These are phyloP conservation scores for Ogataea wickerhamii DNA, from an alignment of 805 yeast species.

Conservation along the genomic window DNA sequence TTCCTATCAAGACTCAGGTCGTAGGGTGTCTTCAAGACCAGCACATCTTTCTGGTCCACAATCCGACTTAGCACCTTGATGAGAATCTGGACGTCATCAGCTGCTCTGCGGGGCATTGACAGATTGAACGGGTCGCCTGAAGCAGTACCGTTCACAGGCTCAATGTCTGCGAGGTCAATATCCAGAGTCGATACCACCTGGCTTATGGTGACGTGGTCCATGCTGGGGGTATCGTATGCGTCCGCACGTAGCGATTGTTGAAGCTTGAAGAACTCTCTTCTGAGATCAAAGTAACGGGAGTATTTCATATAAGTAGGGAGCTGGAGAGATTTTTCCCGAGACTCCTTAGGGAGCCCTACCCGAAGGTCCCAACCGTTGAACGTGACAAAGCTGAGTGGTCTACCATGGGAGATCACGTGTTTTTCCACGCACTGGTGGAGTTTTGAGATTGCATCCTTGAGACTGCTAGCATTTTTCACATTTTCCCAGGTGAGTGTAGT, in stretches of 20 bases:
- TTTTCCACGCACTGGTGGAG: slow-evolving; percentile 51
- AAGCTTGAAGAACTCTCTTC: slow-evolving; percentile 71
- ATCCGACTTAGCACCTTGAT: slow-evolving; percentile 44
- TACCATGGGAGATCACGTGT: slow-evolving; percentile 36
- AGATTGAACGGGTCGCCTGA: slow-evolving; percentile 17
- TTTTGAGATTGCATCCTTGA: slow-evolving; percentile 58
- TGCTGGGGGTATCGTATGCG: slow-evolving; percentile 33
- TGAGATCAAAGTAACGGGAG: slow-evolving; percentile 72
- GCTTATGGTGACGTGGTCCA: slow-evolving; percentile 19
- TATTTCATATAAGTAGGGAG: slow-evolving; percentile 74
- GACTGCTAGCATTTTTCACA: slow-evolving; percentile 52
- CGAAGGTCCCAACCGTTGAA: slow-evolving; percentile 65
- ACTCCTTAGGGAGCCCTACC: slow-evolving; percentile 76
- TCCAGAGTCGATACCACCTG: slow-evolving; percentile 22
- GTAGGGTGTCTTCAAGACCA: slow-evolving; percentile 66
- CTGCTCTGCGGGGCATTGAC: slow-evolving; percentile 39
- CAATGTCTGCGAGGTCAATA: slow-evolving; percentile 18
- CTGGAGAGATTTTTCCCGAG: slow-evolving; percentile 67
- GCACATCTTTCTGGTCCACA: slow-evolving; percentile 44
- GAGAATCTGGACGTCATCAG: slow-evolving; percentile 44
- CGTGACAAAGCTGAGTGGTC: slow-evolving; percentile 63
- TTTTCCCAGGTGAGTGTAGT: slow-evolving; percentile 60
- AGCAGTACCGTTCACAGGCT: slow-evolving; percentile 12
- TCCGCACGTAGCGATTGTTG: slow-evolving; percentile 58
- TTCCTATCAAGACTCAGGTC: slow-evolving; percentile 72